Percentiles rank a stretch among this genome's conserved stretches.
Conservation (phyloP, 805 yeast species). For the Candida manassasensis region DNA sequence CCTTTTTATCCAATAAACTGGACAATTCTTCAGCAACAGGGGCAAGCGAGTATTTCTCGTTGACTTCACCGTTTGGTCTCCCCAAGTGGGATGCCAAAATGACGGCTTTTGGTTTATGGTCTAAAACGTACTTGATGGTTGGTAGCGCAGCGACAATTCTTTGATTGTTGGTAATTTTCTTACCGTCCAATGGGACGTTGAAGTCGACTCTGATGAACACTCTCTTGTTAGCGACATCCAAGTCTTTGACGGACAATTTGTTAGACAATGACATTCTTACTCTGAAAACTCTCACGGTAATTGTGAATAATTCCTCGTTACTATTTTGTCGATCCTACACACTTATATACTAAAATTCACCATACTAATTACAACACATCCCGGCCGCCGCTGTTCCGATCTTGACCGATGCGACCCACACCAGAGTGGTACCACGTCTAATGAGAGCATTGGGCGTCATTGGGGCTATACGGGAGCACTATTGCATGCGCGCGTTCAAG, state of each 20-base stretch:
- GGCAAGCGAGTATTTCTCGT: conserved; percentile 81
- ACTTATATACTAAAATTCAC: too few species aligned
- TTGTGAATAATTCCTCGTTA: too few species aligned
- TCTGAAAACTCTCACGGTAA: too few species aligned
- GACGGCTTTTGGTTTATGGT: conserved; percentile 85
- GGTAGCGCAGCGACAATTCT: conserved; percentile 99
- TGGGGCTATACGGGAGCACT: too few species aligned
- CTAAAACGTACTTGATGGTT: conserved; percentile 91
- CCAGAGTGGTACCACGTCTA: too few species aligned
- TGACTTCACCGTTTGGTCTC: conserved; percentile 95
- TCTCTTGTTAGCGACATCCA: conserved; percentile 82
- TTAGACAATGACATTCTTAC: conserved; percentile 79
- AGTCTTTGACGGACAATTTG: conserved; percentile 90
- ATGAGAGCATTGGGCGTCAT: too few species aligned
- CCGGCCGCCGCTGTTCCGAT: too few species aligned
- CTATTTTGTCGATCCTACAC: too few species aligned
- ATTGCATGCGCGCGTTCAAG: too few species aligned
- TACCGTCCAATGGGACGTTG: conserved; percentile 93
- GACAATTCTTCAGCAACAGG: conserved; percentile 92
- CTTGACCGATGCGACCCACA: too few species aligned
- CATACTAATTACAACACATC: too few species aligned
- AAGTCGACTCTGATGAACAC: conserved; percentile 98
- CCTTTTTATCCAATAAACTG: conserved; percentile 64
- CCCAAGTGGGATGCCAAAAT: conserved; percentile 97
- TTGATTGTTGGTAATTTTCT: conserved; percentile 97